phyloP scores from a whole-genome alignment of 441 rosid species.

The Gossypium schwendimanii region DNA sequence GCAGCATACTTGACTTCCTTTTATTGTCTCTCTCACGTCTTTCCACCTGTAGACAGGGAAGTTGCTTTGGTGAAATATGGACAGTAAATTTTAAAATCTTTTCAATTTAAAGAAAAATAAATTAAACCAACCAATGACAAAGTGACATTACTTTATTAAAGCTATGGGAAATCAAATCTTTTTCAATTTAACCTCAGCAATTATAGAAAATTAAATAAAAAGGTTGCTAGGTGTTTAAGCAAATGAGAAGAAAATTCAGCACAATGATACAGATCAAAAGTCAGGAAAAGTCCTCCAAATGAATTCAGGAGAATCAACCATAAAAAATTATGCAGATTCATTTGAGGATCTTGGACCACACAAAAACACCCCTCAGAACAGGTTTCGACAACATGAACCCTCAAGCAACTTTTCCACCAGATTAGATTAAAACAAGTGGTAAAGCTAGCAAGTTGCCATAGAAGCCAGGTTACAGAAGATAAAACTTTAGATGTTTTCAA shows the following conservation, averaged over 20 bases:
- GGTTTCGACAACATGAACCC: neutral
- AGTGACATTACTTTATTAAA: neutral
- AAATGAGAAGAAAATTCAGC: neutral
- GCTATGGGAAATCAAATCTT: neutral
- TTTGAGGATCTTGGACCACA: neutral
- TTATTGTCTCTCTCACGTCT: constrained; percentile 87
- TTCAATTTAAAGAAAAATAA: neutral
- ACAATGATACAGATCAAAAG: neutral
- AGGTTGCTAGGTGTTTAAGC: neutral
- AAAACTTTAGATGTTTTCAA: neutral
- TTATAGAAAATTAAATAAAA: neutral
- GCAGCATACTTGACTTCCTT: constrained; percentile 62
- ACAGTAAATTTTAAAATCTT: neutral
- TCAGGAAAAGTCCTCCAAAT: neutral
- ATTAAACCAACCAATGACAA: neutral
- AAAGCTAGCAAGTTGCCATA: neutral
- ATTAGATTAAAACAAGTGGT: neutral
- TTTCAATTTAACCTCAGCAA: neutral
- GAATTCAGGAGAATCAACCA: neutral
- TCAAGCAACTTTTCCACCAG: constrained; percentile 1
- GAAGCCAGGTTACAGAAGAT: neutral
- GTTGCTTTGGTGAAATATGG: constrained; percentile 13
- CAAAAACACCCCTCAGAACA: neutral
- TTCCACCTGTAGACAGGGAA: constrained; percentile 66
- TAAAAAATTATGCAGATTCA: neutral